Percentiles rank a stretch among this genome's conserved stretches.
Conservation (phyloP, 2,329 filamentous ascomycete species). For the Neurospora crassa region DNA sequence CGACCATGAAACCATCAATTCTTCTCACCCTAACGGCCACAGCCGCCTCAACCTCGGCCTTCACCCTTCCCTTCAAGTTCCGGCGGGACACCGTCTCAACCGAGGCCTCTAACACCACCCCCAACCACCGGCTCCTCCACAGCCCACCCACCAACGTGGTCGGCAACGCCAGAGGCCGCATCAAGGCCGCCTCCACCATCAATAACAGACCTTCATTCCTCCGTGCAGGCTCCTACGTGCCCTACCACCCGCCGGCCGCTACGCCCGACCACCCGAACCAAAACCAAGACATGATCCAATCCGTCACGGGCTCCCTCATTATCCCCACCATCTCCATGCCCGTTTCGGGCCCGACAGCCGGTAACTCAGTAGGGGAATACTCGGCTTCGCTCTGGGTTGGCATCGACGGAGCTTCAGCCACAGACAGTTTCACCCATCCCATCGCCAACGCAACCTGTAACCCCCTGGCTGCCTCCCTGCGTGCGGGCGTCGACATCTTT, state of each 20-base stretch:
- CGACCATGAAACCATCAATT: neutral
- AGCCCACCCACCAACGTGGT: conserved; percentile 2
- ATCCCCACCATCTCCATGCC: conserved; percentile 12
- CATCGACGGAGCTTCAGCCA: conserved; percentile 8
- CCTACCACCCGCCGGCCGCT: neutral
- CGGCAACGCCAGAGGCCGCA: neutral
- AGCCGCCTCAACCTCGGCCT: neutral
- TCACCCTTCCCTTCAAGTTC: neutral
- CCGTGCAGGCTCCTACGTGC: conserved; percentile 10
- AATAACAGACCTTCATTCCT: conserved; percentile 5
- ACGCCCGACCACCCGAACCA: neutral
- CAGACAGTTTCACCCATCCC: neutral
- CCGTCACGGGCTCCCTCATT: conserved; percentile 4
- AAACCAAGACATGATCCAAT: neutral
- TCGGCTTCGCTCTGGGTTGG: conserved; percentile 16
- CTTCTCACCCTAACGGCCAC: neutral
- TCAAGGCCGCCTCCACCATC: neutral
- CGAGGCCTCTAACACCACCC: neutral
- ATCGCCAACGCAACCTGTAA: neutral
- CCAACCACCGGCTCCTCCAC: conserved; percentile 8
- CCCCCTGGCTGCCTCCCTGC: conserved; percentile 4
- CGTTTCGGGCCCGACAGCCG: conserved; percentile 13
- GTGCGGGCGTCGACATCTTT: conserved; percentile 16
- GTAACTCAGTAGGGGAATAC: conserved; percentile 10
- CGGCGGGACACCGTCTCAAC: neutral